phyloP scores from a whole-genome alignment of 2,329 filamentous ascomycete genomes.

The Arachnomyces sp. region DNA sequence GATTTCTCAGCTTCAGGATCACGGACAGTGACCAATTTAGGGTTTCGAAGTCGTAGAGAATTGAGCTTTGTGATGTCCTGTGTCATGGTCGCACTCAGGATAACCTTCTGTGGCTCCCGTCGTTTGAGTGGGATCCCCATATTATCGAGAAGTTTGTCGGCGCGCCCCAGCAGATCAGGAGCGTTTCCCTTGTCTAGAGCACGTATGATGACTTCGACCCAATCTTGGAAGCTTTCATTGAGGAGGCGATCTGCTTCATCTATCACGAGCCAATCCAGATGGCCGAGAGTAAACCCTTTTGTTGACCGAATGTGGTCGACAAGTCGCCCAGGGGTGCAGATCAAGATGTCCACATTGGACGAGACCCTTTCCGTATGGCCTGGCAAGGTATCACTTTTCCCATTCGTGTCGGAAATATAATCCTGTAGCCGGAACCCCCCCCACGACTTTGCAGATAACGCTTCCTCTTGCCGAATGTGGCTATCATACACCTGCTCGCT shows the following conservation, averaged over 20 bases:
- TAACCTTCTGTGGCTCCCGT: constrained; percentile 61
- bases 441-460: constrained; percentile 38
- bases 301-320: constrained; percentile 86
- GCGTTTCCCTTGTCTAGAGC: constrained; percentile 48
- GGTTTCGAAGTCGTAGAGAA: constrained; percentile 62
- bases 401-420: constrained; percentile 35
- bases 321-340: constrained; percentile 83
- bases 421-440: constrained; percentile 39
- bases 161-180: constrained; percentile 38
- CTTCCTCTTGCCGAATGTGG: constrained; percentile 39
- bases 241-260: constrained; percentile 91
- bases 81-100: constrained; percentile 89
- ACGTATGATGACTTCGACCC: constrained; percentile 63
- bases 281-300: constrained; percentile 66
- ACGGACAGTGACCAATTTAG: constrained; percentile 62
- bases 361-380: constrained; percentile 56
- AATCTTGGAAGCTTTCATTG: constrained; percentile 86
- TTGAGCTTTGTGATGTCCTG: constrained; percentile 72
- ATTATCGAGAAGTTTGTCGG: constrained; percentile 22
- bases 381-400: constrained; percentile 38
- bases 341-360: constrained; percentile 77
- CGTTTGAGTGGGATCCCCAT: constrained; percentile 32
- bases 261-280: constrained; percentile 79
- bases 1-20: neutral
- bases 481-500: constrained; percentile 60